Evolutionary conservation across 257 asterid species (phyloP), one percentile per base, ranked within the genome.

Genomic region (Solanum dulcamara): DNA sequence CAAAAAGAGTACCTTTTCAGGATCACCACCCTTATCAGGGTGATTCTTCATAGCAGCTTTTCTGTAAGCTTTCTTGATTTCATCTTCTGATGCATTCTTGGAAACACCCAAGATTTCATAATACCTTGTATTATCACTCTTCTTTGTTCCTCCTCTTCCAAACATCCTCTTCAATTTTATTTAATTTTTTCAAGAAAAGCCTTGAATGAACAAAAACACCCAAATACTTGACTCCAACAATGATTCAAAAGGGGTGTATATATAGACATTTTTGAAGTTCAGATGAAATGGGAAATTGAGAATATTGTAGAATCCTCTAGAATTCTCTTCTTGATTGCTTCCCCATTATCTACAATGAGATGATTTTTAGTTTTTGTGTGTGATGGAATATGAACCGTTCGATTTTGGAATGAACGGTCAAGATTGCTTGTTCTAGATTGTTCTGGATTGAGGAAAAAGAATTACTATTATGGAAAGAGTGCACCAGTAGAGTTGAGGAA

Each of bases 21-120:
- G 98, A 15, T 94, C 97, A n/a, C 98, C 97, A 20, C 98, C 97
- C 92, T 94, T 94, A 70, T 93, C 97, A 11, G 97, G 98, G 88
- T 94, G 98, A 44, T 94, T 93, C 85, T 94, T 94, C 30, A 94
- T 94, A 22, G 98, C 98, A 13, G 97, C 95, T 86, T 93, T 94
- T 85, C 87, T 91, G 86, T 94, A 94, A 44, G 98, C 97, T 89
- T 94, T 94, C 92, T 94, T 94, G 81, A 94, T 89, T 85, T 93
- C 98, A 68, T 94, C 96, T 1, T 88, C 92, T 44, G 91, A 81
- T 64, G 94, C 97, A 84, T 88, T 89, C 85, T 93, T 93, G 1
- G 96, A 89, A 55, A 94, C 97, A 11, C 94, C 93, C 38, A 92
- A 81, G 35, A 88, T 84, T 44, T 89, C 93, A 86, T 92, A 92